Percentiles rank a stretch among this genome's conserved stretches.
Evolutionary conservation across 805 yeast species (phyloP).

Genomic region (Candida argentea): DNA sequence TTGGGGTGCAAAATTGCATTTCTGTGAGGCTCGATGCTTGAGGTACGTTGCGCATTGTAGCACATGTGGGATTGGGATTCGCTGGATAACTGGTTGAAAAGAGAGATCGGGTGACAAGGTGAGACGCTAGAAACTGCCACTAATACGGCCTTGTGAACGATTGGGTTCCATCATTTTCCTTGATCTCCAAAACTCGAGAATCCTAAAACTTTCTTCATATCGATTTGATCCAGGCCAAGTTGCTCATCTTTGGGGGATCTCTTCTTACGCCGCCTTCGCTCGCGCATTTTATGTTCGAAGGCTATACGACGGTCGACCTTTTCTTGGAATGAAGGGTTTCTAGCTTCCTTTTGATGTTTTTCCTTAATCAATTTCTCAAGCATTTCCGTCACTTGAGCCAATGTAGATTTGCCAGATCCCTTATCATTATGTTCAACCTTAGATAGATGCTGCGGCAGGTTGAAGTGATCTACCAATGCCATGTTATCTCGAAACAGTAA

Average conservation of each 20-base stretch:
- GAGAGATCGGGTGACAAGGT: too few species aligned
- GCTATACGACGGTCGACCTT: constrained; percentile 29
- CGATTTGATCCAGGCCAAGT: constrained; percentile 5
- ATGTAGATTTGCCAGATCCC: background rate
- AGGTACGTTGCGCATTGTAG: too few species aligned
- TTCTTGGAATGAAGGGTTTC: constrained; percentile 22
- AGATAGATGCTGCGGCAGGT: constrained; percentile 56
- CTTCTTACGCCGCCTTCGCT: constrained; percentile 14
- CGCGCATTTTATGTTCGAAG: constrained; percentile 30
- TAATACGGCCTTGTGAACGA: too few species aligned
- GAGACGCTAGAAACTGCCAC: too few species aligned
- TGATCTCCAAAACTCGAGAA: constrained; percentile 45
- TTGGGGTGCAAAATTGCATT: too few species aligned
- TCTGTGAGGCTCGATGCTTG: too few species aligned
- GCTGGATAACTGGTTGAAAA: too few species aligned
- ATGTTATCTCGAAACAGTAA: constrained; percentile 75
- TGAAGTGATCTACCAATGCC: constrained; percentile 75
- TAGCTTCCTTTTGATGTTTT: constrained; percentile 5
- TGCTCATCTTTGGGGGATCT: constrained; percentile 10
- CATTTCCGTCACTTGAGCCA: constrained; percentile 21
- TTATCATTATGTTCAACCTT: constrained; percentile 18
- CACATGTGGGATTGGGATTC: too few species aligned
- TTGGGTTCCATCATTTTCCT: constrained; percentile 21
- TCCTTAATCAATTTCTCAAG: constrained; percentile 19
- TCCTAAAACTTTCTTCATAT: constrained; percentile 40